Evolutionary conservation across 495 filamentous ascomycete species (phyloP), one percentile per base, ranked within the genome.

Genomic region (Penicillium roqueforti): DNA sequence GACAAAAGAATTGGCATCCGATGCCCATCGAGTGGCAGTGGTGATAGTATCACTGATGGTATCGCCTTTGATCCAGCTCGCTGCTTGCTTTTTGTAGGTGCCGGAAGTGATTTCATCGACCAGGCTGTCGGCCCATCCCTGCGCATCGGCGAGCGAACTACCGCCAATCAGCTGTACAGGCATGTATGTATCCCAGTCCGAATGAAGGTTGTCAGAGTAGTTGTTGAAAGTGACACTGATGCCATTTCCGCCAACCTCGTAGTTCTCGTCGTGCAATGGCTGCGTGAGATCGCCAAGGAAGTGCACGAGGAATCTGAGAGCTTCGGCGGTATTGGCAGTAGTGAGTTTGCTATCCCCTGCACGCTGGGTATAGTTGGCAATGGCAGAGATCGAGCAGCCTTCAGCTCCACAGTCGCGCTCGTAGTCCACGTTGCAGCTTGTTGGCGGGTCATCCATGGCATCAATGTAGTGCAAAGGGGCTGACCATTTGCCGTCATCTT

Each of bases 121-220:
- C 51, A 80, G 54, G 0, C 46, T 69, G 0, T 55, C 49, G 1
- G 75, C 72, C 54, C 70, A 78, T 1, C 58, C 43, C 31, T 67
- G 47, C 3, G 76, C 62, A 32, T 66, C 64, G 1, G 66, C 49
- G 1, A 76, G 65, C 9, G 61, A 57, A 22, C 61, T 54, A 0
- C 66, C 68, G 32, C 80, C 81, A 0, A 79, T 68, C 44, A 77
- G 58, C 29, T 80, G 69, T 55, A 83, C 76, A 13, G 83, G 82
- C 64, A 87, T 87, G 36, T 79, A 67, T 20, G 77, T 85, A 64
- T 87, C 84, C 84, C 85, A 87, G 50, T 76, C 71, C 2, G 81
- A 62, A 63, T 87, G 84, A 4, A 87, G 71, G 54, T 87, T 87
- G 18, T 81, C 82, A 16, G 48, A 58, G 25, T 73, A 69, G 14